phyloP scores from a whole-genome alignment of 192 early-diverging fungal genomes.

The Coemansia sp. region DNA sequence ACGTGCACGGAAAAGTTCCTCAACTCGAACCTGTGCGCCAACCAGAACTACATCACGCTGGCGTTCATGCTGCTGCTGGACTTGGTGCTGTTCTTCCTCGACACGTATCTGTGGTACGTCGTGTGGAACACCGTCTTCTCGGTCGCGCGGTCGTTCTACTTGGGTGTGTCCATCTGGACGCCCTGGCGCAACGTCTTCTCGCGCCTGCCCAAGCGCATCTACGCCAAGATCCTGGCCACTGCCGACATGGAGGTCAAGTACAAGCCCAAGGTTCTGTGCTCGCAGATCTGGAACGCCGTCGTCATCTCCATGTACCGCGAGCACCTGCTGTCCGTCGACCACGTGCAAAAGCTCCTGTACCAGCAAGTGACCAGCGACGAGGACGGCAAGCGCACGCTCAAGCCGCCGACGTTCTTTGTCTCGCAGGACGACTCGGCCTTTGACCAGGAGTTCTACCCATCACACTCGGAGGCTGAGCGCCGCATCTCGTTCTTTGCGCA shows the following conservation, averaged over 20 bases:
- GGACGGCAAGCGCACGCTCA: conserved; percentile 68
- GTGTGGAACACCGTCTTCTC: conserved; percentile 86
- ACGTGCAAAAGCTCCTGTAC: conserved; percentile 75
- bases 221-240: conserved; percentile 73
- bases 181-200: conserved; percentile 83
- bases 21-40: conserved; percentile 61
- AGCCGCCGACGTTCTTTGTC: conserved; percentile 78
- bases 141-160: conserved; percentile 72
- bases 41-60: conserved; percentile 71
- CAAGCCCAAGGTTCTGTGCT: conserved; percentile 77
- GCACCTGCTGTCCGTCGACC: conserved; percentile 74
- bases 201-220: conserved; percentile 78
- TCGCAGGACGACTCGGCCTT: conserved; percentile 75
- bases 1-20: conserved; percentile 67
- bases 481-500: conserved; percentile 87
- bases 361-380: conserved; percentile 69
- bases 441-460: conserved; percentile 72
- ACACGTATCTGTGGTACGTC: conserved; percentile 89
- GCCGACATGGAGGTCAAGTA: conserved; percentile 77
- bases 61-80: conserved; percentile 76
- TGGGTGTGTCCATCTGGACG: conserved; percentile 82
- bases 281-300: conserved; percentile 86
- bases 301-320: conserved; percentile 85
- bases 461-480: conserved; percentile 79
- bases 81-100: conserved; percentile 77